Percentiles rank a stretch among this genome's conserved stretches.
These are phyloP conservation scores for Barnettozyma californica DNA, from an alignment of 805 yeast genomes.

Conservation along the genomic window DNA sequence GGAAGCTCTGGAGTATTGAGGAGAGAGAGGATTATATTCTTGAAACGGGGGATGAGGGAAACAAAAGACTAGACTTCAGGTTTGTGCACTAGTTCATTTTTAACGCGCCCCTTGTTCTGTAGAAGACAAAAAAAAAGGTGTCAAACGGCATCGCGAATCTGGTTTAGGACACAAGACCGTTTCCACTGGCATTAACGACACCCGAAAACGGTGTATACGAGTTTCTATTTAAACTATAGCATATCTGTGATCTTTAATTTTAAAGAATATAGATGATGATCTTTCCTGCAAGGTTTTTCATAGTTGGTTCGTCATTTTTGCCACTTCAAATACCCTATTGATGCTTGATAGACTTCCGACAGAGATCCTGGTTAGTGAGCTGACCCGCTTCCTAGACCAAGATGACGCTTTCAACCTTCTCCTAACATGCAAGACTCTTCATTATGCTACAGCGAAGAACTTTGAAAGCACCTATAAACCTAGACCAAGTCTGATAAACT, in stretches of 20 bases:
- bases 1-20: constrained; percentile 45
- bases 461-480: constrained; percentile 10
- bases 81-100: constrained; percentile 19
- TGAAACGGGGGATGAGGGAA: constrained; percentile 48
- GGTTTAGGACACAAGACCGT: background rate
- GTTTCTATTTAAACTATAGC: background rate
- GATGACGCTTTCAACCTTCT: constrained; percentile 18
- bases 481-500: constrained; percentile 13
- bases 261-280: too few species aligned
- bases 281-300: too few species aligned
- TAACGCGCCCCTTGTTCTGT: too few species aligned
- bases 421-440: constrained; percentile 18
- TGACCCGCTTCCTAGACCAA: constrained; percentile 13
- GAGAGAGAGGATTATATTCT: constrained; percentile 44
- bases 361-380: constrained; percentile 17
- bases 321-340: background rate
- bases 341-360: constrained; percentile 23
- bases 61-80: constrained; percentile 50
- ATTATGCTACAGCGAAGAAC: constrained; percentile 15
- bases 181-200: background rate
- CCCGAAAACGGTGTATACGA: background rate
- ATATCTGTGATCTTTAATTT: background rate
- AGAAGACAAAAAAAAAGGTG: background rate
- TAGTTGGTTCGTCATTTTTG: too few species aligned
- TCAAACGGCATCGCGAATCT: background rate